phyloP scores from a whole-genome alignment of 352 stramenopile species.

The Achlya hypogyna region DNA sequence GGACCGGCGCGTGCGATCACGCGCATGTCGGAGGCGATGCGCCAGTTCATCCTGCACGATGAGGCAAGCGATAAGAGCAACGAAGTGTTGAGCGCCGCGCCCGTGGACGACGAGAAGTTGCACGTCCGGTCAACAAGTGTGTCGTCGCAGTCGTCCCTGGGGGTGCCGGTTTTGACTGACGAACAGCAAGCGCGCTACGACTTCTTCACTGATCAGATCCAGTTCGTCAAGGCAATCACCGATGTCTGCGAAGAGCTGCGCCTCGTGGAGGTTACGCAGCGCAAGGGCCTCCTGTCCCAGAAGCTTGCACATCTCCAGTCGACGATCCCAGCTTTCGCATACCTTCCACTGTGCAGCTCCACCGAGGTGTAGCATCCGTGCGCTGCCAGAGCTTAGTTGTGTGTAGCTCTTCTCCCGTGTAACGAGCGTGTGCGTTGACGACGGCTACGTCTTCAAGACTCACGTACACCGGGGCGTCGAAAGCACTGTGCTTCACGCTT shows the following conservation, averaged over 20 bases:
- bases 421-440: conserved; percentile 38
- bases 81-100: neutral
- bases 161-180: conserved; percentile 26
- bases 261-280: conserved; percentile 50
- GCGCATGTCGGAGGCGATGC: conserved; percentile 69
- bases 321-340: conserved; percentile 42
- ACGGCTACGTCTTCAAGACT: conserved; percentile 77
- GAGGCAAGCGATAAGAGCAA: conserved; percentile 23
- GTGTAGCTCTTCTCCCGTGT: conserved; percentile 53
- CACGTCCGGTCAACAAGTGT: neutral
- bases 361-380: conserved; percentile 39
- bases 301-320: conserved; percentile 37
- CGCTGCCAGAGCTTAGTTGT: neutral
- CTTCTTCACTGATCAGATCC: conserved; percentile 74
- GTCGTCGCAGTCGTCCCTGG: neutral
- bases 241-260: conserved; percentile 67
- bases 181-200: conserved; percentile 51
- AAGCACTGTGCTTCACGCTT: neutral
- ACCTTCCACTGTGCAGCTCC: conserved; percentile 72
- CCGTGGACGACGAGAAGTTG: conserved; percentile 14
- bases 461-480: conserved; percentile 30
- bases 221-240: conserved; percentile 74
- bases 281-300: conserved; percentile 42
- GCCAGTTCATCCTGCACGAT: conserved; percentile 49
- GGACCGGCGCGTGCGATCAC: conserved; percentile 39